phyloP scores from a whole-genome alignment of 108 stramenopile species.

The Conticribra guillardii region DNA sequence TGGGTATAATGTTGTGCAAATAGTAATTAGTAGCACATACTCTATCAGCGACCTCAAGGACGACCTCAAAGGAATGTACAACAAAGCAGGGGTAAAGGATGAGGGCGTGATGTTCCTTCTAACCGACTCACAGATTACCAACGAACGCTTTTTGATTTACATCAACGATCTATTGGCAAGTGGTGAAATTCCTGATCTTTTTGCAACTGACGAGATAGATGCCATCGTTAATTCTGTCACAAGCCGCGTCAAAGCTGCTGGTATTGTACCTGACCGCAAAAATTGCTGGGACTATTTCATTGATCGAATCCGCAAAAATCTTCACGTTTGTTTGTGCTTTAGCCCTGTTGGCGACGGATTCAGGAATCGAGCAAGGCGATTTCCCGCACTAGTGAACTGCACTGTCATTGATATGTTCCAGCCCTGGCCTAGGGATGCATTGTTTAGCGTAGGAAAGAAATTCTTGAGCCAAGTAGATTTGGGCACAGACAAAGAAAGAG shows the following conservation, averaged over 20 bases:
- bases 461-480: constrained; percentile 57
- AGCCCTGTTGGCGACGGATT: constrained; percentile 78
- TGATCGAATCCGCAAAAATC: constrained; percentile 62
- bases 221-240: constrained; percentile 65
- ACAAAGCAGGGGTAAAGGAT: constrained; percentile 77
- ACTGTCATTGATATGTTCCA: constrained; percentile 84
- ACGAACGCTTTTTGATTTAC: constrained; percentile 81
- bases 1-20: constrained; percentile 61
- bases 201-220: constrained; percentile 75
- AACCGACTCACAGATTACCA: constrained; percentile 80
- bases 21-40: constrained; percentile 74
- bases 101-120: constrained; percentile 80
- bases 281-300: constrained; percentile 85
- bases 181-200: constrained; percentile 81
- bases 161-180: constrained; percentile 78
- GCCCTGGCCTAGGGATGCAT: constrained; percentile 80
- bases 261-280: constrained; percentile 66
- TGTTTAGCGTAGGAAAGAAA: constrained; percentile 67
- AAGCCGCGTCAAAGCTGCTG: constrained; percentile 63
- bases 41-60: constrained; percentile 81
- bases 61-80: constrained; percentile 81
- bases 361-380: constrained; percentile 56
- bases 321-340: constrained; percentile 81
- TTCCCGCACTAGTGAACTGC: constrained; percentile 71
- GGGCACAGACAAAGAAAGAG: constrained; percentile 55